Conservation (phyloP, 2,329 filamentous ascomycete genomes). For the Zymoseptoria pseudotritici region DNA sequence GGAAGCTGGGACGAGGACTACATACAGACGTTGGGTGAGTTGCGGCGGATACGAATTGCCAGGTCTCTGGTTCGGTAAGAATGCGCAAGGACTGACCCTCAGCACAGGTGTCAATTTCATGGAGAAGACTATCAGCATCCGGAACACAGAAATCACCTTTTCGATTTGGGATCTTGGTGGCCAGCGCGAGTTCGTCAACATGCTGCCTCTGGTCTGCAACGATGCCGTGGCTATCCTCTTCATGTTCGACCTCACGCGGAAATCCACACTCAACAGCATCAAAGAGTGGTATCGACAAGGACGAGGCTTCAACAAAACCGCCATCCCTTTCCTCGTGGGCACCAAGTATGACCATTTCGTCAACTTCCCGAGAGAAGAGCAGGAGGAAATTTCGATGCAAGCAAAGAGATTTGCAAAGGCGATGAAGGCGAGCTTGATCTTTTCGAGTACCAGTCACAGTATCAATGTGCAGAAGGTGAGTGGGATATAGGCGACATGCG, state of each 20-base stretch:
- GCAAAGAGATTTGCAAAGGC: constrained; percentile 94
- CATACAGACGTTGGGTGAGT: constrained; percentile 82
- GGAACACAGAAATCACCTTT: constrained; percentile 98
- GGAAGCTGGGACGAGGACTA: constrained; percentile 99
- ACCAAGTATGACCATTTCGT: constrained; percentile 99
- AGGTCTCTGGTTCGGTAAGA: background rate
- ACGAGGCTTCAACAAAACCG: constrained; percentile 97
- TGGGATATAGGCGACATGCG: background rate
- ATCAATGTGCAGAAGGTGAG: constrained; percentile 98
- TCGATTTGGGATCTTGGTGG: constrained; percentile 98
- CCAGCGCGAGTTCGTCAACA: constrained; percentile 98
- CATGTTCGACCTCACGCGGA: constrained; percentile 98
- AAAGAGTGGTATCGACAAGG: constrained; percentile 99
- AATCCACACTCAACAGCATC: constrained; percentile 97
- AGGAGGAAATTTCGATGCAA: constrained; percentile 98
- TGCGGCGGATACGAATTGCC: constrained; percentile 54
- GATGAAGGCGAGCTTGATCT: constrained; percentile 96
- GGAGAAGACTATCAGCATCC: constrained; percentile 99
- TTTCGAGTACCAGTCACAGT: constrained; percentile 97
- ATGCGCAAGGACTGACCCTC: constrained; percentile 4
- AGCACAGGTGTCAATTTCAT: constrained; percentile 87
- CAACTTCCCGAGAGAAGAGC: constrained; percentile 93
- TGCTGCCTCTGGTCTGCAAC: constrained; percentile 98
- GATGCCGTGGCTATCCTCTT: constrained; percentile 97
- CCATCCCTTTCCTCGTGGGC: constrained; percentile 94